These are phyloP conservation scores for Gentiana straminea DNA, from an alignment of 257 asterid genomes.

Conservation along the genomic window DNA sequence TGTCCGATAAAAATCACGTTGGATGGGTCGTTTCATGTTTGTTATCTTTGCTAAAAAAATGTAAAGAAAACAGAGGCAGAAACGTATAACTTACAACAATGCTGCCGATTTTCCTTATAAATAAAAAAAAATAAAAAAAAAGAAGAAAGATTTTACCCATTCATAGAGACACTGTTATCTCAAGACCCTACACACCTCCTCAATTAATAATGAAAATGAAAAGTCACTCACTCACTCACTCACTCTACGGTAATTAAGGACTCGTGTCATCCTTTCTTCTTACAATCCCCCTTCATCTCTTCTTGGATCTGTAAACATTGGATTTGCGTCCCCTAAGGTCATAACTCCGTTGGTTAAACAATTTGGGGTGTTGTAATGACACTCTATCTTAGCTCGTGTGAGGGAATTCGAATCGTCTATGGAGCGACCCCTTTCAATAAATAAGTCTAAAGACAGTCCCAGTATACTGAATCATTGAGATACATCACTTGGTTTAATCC, in stretches of 20 bases:
- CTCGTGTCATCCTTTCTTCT: conserved; percentile 10
- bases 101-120: conserved; percentile 6
- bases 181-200: conserved; percentile 31
- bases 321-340: too few species aligned
- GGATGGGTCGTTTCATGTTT: conserved; percentile 17
- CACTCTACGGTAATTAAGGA: conserved; percentile 9
- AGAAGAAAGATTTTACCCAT: conserved; percentile 39
- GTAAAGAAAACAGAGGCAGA: conserved; percentile 8
- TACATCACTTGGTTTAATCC: too few species aligned
- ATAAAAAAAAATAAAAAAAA: conserved; percentile 41
- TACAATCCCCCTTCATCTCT: conserved; percentile 9
- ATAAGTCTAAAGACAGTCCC: too few species aligned
- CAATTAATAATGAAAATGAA: conserved; percentile 10
- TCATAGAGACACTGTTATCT: conserved; percentile 11
- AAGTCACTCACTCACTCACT: too few species aligned
- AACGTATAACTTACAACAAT: too few species aligned
- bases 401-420: too few species aligned
- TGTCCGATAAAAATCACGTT: conserved; percentile 36
- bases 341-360: too few species aligned
- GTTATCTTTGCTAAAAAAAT: conserved; percentile 9
- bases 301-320: conserved; percentile 5
- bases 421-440: too few species aligned
- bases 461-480: too few species aligned
- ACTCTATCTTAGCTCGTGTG: too few species aligned
- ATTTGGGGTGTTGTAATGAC: too few species aligned